Conservation (phyloP, 208 protist genomes). For the Crithidia fasciculata region DNA sequence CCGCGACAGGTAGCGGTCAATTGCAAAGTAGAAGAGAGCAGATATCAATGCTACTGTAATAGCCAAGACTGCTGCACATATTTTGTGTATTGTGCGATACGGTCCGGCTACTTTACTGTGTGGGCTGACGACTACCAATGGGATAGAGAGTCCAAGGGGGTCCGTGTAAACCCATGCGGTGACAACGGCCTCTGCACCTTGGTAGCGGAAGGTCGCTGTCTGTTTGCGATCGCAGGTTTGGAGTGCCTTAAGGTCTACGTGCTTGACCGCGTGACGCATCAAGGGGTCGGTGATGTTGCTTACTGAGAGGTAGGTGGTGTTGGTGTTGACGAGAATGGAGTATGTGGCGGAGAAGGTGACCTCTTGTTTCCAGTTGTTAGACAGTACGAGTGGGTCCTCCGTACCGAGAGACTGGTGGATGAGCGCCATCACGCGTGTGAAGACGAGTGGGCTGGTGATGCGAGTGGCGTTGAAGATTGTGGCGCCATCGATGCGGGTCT, state of each 20-base stretch:
- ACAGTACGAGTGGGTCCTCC: conserved; percentile 10
- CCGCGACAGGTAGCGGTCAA: conserved; percentile 9
- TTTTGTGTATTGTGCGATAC: background rate
- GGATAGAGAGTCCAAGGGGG: background rate
- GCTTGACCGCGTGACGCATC: conserved; percentile 34
- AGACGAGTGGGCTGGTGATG: background rate
- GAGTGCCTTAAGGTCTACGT: conserved; percentile 28
- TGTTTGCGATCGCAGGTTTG: background rate
- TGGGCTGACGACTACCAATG: conserved; percentile 14
- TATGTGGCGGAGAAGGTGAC: background rate
- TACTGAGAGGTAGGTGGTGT: conserved; percentile 10
- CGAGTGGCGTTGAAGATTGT: background rate
- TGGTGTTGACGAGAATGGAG: background rate
- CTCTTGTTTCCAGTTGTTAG: conserved; percentile 30
- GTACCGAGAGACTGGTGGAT: conserved; percentile 1
- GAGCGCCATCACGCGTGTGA: background rate
- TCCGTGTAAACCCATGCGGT: conserved; percentile 17
- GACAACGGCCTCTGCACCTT: conserved; percentile 2
- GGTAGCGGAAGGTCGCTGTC: conserved; percentile 11
- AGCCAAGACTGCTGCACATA: conserved; percentile 4
- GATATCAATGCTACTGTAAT: conserved; percentile 2
- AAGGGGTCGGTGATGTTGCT: conserved; percentile 39
- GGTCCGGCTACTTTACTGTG: background rate
- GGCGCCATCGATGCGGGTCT: background rate
- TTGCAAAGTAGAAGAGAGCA: background rate